Base-by-base conservation (phyloP, 768 basidiomycete genomes). In the Collybia sordida region DNA sequence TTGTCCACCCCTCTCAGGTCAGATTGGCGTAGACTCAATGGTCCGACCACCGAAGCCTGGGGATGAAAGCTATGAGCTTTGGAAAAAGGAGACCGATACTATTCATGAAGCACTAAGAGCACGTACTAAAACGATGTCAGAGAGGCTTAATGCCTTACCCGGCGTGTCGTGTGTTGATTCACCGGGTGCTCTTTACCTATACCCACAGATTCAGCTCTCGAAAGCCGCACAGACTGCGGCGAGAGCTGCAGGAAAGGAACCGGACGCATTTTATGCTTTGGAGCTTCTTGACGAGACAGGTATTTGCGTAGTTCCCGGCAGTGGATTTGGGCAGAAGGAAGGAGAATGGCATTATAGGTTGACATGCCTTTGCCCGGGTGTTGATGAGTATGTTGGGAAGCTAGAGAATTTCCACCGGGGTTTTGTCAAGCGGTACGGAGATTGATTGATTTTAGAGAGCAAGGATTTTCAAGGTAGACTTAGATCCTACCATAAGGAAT, bases 311-410 rank as follows among this genome's bases (percentile, higher is more conserved):
- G 90, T 98, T 4, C 91, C 94, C 4, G 96, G 96, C 0, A 86
- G 85, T 42, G 96, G 96, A 1, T 99, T 99, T 65, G 95, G 95
- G 4, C 95, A 98, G 73, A 87, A 79, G 69, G 85, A 88, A 43
- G 93, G 89, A 21, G 88, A 94, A 61, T 86, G 84, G 70, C 96
- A 99, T 69, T 88, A 97, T 64, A 74, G 96, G 28, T 70, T 98
- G 65, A 99, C 97, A 6, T 97, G 96, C 60, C 71, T 98, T 56
- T 97, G 94, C 60, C 94, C 93, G 2, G 93, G 92, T 35, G 91
- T 93, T 15, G 95, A 96, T 39, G 93, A 94, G 59, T 98, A 94
- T 64, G 88, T 96, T 7, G 77, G 78, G 27, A 87, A 90, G 61
- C 74, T 98, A 41, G 93, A 93, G 71, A 53, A 55, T 6, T 73